Evolutionary conservation across 208 protist species (phyloP).

Genomic region (Herpetomonas tarakana): DNA sequence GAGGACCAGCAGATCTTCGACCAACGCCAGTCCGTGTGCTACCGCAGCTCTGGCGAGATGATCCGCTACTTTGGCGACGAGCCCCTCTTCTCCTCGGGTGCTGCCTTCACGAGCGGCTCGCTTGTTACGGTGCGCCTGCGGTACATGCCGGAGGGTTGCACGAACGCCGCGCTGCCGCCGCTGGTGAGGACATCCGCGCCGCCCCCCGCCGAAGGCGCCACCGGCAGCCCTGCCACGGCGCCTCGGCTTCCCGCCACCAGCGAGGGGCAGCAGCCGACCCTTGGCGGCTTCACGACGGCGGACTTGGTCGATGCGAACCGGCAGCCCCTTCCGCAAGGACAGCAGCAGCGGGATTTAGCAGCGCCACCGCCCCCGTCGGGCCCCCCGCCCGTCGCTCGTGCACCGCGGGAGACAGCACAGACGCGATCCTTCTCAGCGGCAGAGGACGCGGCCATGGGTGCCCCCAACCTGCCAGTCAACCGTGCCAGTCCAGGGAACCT

Average conservation of each 20-base stretch:
- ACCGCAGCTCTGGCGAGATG: conserved; percentile 82
- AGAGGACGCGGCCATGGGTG: not conserved
- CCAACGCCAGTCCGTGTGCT: conserved; percentile 60
- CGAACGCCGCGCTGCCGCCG: not conserved
- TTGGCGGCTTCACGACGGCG: not conserved
- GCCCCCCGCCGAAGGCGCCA: not conserved
- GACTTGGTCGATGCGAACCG: not conserved
- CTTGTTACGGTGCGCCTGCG: conserved; percentile 17
- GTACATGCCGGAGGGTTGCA: conserved; percentile 1
- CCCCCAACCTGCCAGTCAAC: not conserved
- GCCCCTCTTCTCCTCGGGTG: conserved; percentile 10
- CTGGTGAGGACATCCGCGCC: not conserved
- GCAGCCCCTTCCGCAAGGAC: too few species aligned
- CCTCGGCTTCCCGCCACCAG: not conserved
- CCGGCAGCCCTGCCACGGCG: conserved; percentile 4
- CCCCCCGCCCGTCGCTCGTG: too few species aligned
- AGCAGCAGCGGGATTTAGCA: too few species aligned
- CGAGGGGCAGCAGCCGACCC: conserved; percentile 9
- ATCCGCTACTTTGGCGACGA: conserved; percentile 12
- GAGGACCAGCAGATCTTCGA: conserved; percentile 51
- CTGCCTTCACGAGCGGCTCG: conserved; percentile 20
- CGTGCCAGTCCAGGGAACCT: not conserved
- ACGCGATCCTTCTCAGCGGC: not conserved
- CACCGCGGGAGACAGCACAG: not conserved
- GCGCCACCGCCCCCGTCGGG: not conserved